Base-by-base conservation (phyloP, 1,139 yeast species). In the Diutina mesorugosa region DNA sequence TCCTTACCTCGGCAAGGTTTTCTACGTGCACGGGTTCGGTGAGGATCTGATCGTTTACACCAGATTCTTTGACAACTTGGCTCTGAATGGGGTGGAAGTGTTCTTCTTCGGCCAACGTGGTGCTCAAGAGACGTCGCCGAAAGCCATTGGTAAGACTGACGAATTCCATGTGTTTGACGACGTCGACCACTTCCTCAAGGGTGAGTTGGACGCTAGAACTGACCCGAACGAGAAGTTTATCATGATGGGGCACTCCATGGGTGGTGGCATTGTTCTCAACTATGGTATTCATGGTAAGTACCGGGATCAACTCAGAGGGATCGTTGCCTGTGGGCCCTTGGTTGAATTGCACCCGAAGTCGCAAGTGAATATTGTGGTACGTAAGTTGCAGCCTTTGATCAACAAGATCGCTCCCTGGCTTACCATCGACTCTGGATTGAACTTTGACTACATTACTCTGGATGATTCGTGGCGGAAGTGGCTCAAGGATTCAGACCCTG, bases 201-300 rank as follows among this genome's bases (percentile, higher is more conserved):
- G 63, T 29, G 69, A 69, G 57, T 66, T 71, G 28, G 70, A 68
- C 47, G 61, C 62, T 41, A 60, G 70, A 54, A 55, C 57, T 4
- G 63, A 65, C 55, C 51, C 61, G 2, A 57, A 66, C 8, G 74
- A 74, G 54, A 83, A 82, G 61, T 65, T 90, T 51, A 79, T 77
- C 64, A 66, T 93, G 61, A 75, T 81, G 70, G 97, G 97, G 2
- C 96, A 88, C 66, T 88, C 96, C n/a, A 90, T 93, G 97, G 99
- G 99, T 55, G 97, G 97, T 26, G 96, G 88, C 0, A 84, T 90
- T 56, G 73, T 76, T 0, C 73, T 90, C 60, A 88, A 85, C 69
- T 91, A 91, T 67, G 88, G 84, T 16, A 78, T 85, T 56, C 71
- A 72, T 54, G 97, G 97, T 3, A 79, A 74, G 60, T 67, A 80